Evolutionary conservation across 2,329 filamentous ascomycete genomes (phyloP), one percentile per base, ranked within the genome.

Genomic region (Exophiala xenobiotica): DNA sequence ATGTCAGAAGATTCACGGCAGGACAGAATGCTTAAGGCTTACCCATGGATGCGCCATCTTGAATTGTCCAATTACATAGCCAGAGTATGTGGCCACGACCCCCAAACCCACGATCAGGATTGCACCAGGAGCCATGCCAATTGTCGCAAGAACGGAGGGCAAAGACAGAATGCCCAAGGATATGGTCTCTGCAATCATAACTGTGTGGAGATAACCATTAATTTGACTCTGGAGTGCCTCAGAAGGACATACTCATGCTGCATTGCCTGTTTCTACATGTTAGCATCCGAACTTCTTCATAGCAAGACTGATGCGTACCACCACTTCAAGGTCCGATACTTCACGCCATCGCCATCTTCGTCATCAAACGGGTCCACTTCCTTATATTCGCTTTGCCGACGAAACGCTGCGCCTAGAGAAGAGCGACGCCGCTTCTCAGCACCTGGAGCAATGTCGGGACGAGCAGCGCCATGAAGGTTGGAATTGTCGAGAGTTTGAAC

Each of bases 181-280:
- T 20, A 82, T 76, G 9, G 78, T 81, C 61, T 81, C 79, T n/a
- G 79, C 79, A 29, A 82, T 73, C 75, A 82, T 81, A 52, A 81
- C 73, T 53, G 38, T 20, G 23, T 16, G 39, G 23, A 35, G 31
- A 5, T 9, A 35, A 3, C 4, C 18, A 7, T 14, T 35, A 35
- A 4, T 31, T 12, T 6, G 3, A 16, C 14, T 14, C 27, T 12
- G 7, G 2, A 4, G 11, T 19, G 8, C 24, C 14, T 37, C 22
- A 3, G 5, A 8, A 3, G 4, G 8, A 49, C 51, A 20, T 48
- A 53, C 51, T 55, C 51, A 59, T 53, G 16, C 46, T 46, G 39
- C 51, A 54, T 40, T 59, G 57, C 57, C 54, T 56, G 37, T 39
- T 24, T 24, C 23, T 26, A 19, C 5, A 26, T 16, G 19, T 22